A percentile compares a stretch with the other conserved stretches of the same genome.
phyloP scores from a whole-genome alignment of 2,329 filamentous ascomycete genomes.

The Mycosphaerella arachidis region DNA sequence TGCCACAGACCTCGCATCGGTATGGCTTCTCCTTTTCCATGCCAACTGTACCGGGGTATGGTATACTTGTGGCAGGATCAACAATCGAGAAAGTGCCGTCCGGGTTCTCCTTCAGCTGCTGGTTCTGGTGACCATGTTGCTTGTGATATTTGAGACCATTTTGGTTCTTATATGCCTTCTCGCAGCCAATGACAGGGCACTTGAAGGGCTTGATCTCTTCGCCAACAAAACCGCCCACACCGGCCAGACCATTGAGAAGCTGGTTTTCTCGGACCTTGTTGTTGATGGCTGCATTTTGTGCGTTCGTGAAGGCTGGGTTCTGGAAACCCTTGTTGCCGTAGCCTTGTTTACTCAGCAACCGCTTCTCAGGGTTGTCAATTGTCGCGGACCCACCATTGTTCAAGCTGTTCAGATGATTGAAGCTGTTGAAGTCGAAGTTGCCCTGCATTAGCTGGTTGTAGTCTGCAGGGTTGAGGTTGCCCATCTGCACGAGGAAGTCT shows the following conservation, averaged over 20 bases:
- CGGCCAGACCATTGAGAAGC: slow-evolving; percentile 52
- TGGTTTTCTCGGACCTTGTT: slow-evolving; percentile 61
- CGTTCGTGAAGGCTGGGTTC: slow-evolving; percentile 57
- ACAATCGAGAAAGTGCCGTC: slow-evolving; percentile 98
- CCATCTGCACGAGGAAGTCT: slow-evolving; percentile 34
- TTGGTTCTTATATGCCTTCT: slow-evolving; percentile 99
- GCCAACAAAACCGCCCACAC: slow-evolving; percentile 50
- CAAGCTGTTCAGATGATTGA: slow-evolving; percentile 58
- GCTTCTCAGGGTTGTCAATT: slow-evolving; percentile 93
- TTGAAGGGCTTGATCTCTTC: slow-evolving; percentile 98
- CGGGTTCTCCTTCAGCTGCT: slow-evolving; percentile 92
- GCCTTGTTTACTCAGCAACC: slow-evolving; percentile 77
- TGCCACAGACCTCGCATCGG: slow-evolving; percentile 92
- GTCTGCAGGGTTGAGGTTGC: slow-evolving; percentile 35
- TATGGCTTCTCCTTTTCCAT: slow-evolving; percentile 99
- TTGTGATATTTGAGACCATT: slow-evolving; percentile 93
- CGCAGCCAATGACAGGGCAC: slow-evolving; percentile 95
- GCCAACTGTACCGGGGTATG: slow-evolving; percentile 92
- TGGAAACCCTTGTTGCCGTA: slow-evolving; percentile 49
- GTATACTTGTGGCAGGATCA: slow-evolving; percentile 87
- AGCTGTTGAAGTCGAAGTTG: slow-evolving; percentile 34
- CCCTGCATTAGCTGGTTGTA: slow-evolving; percentile 35
- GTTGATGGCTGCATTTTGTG: slow-evolving; percentile 70
- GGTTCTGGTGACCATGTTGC: slow-evolving; percentile 88
- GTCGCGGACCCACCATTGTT: slow-evolving; percentile 45